Evolutionary conservation across 495 filamentous ascomycete genomes (phyloP), one percentile per base, ranked within the genome.

Genomic region (Staphylotrichum longicolle): DNA sequence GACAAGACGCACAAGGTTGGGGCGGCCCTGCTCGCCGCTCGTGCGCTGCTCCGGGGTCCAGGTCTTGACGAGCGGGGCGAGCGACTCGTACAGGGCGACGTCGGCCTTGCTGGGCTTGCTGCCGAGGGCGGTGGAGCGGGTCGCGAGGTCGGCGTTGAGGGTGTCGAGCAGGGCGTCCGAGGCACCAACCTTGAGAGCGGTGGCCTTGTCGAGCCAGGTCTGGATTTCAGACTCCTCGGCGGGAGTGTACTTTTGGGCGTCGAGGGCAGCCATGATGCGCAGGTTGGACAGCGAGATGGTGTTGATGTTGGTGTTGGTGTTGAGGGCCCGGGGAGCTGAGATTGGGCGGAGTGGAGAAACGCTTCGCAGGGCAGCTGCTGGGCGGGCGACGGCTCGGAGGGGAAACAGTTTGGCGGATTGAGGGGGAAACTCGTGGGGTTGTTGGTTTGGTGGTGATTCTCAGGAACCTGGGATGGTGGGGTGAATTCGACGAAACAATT

Each of bases 71-170:
- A 87, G 65, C 20, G 93, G 89, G 27, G 88, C 89, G 20, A 96
- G 77, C 46, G 89, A 80, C 65, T 91, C 82, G 77, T 96, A 98
- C 57, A 93, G 81, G 58, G 89, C 89, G 54, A 96, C 77, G 70
- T 98, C 94, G 57, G 93, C 94, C 70, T 91, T 84, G 57, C 90
- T 94, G 50, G 93, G 90, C 79, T 96, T 97, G 72, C 84, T 83
- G 63, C 93, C 93, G 12, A 98, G 86, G 50, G 96, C 78, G 14
- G 93, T 97, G 58, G 92, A 94, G 61, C 91, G 90, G 57, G 87
- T 89, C 34, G 91, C 86, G 47, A 98, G 86, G 75, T 96, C 90
- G 55, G 83, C 80, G 77, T 98, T 96, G 60, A 98, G 81, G 40
- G 86, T 81, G 48, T 83, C 80, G 54, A 98, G 82, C 57, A 88